Evolutionary conservation across 306 rosid species (phyloP).

Genomic region (Potentilla sterilis): DNA sequence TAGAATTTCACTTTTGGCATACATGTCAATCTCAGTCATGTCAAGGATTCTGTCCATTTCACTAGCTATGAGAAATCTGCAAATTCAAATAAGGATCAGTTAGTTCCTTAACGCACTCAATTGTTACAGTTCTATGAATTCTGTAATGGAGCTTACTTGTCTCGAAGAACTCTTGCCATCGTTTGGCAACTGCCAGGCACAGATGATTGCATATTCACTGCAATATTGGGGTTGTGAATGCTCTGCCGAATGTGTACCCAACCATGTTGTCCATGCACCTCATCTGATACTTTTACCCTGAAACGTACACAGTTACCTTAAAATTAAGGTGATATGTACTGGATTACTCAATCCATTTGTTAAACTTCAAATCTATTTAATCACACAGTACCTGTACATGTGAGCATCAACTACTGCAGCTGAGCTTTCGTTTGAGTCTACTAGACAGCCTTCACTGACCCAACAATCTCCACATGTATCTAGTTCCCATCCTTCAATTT

Average conservation of each 20-base stretch:
- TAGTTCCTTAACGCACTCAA: not conserved
- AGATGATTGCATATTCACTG: conserved; percentile 74
- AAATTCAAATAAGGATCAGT: not conserved
- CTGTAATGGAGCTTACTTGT: conserved; percentile 45
- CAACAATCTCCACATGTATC: conserved; percentile 91
- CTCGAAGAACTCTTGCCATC: conserved; percentile 63
- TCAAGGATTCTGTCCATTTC: conserved; percentile 58
- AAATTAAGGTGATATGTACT: not conserved
- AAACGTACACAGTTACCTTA: not conserved
- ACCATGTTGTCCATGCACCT: conserved; percentile 60
- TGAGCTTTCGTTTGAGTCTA: conserved; percentile 59
- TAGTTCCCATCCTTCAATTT: conserved; percentile 81
- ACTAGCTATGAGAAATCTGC: conserved; percentile 61
- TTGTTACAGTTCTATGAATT: not conserved
- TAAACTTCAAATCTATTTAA: not conserved
- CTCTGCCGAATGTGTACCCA: conserved; percentile 86
- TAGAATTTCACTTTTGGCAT: conserved; percentile 33
- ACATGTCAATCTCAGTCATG: conserved; percentile 46
- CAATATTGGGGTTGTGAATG: conserved; percentile 89
- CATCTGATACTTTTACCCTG: conserved; percentile 66
- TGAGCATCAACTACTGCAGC: conserved; percentile 72
- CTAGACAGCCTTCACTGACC: conserved; percentile 92
- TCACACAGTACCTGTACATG: conserved; percentile 67
- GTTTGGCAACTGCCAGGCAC: conserved; percentile 60
- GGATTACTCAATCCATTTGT: not conserved